Base-by-base conservation (phyloP, 306 rosid species). In the Crotalaria pallida region DNA sequence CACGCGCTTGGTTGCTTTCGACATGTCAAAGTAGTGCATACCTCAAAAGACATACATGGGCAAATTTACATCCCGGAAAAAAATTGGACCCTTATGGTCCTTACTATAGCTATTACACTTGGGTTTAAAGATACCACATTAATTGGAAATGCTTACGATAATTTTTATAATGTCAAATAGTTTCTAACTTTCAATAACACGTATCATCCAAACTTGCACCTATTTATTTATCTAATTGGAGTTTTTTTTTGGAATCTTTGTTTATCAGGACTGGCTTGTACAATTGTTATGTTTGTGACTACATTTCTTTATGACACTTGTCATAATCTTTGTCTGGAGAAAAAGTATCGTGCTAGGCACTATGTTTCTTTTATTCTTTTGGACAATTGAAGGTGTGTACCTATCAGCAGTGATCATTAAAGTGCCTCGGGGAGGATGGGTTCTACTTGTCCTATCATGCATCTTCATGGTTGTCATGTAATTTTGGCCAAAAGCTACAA, bases 351-450 rank as follows among this genome's bases (percentile, higher is more conserved):
- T 72, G 49, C 72, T 84, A 61, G 90, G 92, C 65, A 71, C 76
- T 21, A 31, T 64, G 34, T 91, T 91, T 65, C 84, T 91, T 44
- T 19, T 78, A 40, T 81, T 84, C 75, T 88, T 91, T 81, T 91
- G 97, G 95, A 75, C 81, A 58, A 63, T 91, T 33, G 97, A 91
- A 85, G 92, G 92, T 0, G 84, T 75, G 56, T 91, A 91, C 81
- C 70, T 91, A 31, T 86, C 92, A 58, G 74, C 97, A 49, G 97
- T 96, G 71, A 71, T 86, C 63, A 91, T 84, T 31, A 91, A 91
- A 78, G 96, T 91, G 22, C 96, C 92, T 64, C 92, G 84, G 84
- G 97, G 92, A 75, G 96, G 97, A 71, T 91, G 97, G 97, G 96
- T 84, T 58, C 97, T 96, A 33, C 83, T 91, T 33, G 92, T 80